Percentiles rank a stretch among this genome's conserved stretches.
Evolutionary conservation across 148 eudicot species (phyloP).

Genomic region (Mesembryanthemum crystallinum): DNA sequence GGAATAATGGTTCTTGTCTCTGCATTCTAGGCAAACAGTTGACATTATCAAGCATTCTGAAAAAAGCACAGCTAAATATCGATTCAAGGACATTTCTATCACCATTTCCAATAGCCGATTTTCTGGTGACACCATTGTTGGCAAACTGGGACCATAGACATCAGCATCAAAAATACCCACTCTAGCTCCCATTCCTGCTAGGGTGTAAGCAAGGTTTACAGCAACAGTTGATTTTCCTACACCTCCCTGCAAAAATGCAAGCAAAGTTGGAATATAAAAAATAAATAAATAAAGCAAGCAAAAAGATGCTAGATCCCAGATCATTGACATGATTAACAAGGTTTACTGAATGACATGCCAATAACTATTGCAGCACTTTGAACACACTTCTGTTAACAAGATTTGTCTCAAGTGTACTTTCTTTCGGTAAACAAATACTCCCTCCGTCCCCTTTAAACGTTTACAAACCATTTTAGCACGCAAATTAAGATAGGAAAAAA

Average conservation of each 20-base stretch:
- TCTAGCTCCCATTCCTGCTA: constrained; percentile 99
- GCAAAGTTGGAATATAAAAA: background rate
- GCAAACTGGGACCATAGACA: constrained; percentile 98
- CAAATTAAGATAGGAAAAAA: too few species aligned
- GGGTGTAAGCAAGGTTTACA: constrained; percentile 91
- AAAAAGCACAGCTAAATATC: background rate
- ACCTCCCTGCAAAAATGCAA: constrained; percentile 68
- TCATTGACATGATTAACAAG: background rate
- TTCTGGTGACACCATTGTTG: constrained; percentile 98
- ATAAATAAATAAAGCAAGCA: too few species aligned
- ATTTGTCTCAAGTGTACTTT: background rate
- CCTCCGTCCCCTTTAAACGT: too few species aligned
- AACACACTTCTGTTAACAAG: background rate
- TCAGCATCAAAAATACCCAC: constrained; percentile 99
- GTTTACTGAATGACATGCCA: background rate
- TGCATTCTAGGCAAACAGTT: constrained; percentile 53
- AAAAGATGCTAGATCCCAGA: constrained; percentile 1
- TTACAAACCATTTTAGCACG: too few species aligned
- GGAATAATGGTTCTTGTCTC: constrained; percentile 91
- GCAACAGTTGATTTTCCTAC: constrained; percentile 98
- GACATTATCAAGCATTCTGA: constrained; percentile 15
- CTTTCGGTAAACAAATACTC: background rate
- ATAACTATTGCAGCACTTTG: background rate
- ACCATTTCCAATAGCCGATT: constrained; percentile 90
- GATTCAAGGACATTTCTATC: constrained; percentile 24